Evolutionary conservation across 2,329 filamentous ascomycete species (phyloP).

Genomic region (Hymenoscyphus infarciens): DNA sequence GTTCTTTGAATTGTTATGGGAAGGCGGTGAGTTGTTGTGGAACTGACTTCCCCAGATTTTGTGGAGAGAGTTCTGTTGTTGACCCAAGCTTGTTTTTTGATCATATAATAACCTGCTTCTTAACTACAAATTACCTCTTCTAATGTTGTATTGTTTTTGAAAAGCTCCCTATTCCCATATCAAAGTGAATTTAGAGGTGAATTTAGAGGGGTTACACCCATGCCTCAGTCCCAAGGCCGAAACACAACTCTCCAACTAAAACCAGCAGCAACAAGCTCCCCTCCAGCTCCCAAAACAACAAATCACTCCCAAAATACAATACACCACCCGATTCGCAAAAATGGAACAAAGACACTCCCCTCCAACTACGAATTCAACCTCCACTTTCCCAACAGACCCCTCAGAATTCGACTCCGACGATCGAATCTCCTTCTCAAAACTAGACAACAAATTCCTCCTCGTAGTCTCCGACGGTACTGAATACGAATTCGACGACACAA

Average conservation of each 20-base stretch:
- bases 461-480: conserved; percentile 82
- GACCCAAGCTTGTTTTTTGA: neutral
- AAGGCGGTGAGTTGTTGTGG: neutral
- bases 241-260: neutral
- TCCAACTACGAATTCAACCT: conserved; percentile 3
- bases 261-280: neutral
- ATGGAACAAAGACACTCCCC: conserved; percentile 7
- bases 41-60: neutral
- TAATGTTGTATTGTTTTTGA: neutral
- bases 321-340: neutral
- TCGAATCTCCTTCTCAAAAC: conserved; percentile 81
- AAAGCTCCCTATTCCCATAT: neutral
- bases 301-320: neutral
- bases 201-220: conserved; percentile 1
- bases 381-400: conserved; percentile 32
- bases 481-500: conserved; percentile 72
- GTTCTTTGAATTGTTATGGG: neutral
- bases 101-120: no score
- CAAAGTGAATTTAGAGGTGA: conserved; percentile 1
- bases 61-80: neutral
- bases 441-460: conserved; percentile 77
- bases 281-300: neutral
- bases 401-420: conserved; percentile 66
- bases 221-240: neutral
- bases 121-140: no score